phyloP scores from a whole-genome alignment of 192 early-diverging fungal species.

The Linnemannia elongata region DNA sequence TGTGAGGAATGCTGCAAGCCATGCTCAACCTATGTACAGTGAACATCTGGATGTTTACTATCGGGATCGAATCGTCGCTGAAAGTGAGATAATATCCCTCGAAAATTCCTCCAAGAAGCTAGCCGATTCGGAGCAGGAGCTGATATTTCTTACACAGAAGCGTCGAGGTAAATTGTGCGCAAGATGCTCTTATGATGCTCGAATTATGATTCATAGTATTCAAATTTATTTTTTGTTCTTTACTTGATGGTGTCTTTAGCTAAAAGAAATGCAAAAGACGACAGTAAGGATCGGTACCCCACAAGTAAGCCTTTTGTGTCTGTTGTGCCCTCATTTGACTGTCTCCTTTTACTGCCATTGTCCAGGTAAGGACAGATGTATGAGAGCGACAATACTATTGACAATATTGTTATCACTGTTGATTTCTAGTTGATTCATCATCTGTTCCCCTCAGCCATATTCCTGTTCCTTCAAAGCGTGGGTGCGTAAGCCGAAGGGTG shows the following conservation, averaged over 20 bases:
- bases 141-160: constrained; percentile 33
- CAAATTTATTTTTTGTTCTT: constrained; percentile 1
- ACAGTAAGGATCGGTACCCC: constrained; percentile 7
- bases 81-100: constrained; percentile 30
- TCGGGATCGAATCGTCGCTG: constrained; percentile 26
- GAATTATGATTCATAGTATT: neutral
- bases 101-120: constrained; percentile 26
- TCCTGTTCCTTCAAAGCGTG: constrained; percentile 23
- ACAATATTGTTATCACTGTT: constrained; percentile 12
- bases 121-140: constrained; percentile 22
- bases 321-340: constrained; percentile 12
- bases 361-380: neutral
- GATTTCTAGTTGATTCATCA: constrained; percentile 17
- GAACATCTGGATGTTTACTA: constrained; percentile 29
- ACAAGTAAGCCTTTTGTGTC: constrained; percentile 14
- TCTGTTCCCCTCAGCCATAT: constrained; percentile 17
- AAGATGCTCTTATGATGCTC: neutral
- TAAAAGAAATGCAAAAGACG: constrained; percentile 13
- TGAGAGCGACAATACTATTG: neutral
- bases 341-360: neutral
- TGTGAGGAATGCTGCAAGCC: constrained; percentile 16
- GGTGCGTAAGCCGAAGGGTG: constrained; percentile 12
- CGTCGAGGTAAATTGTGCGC: constrained; percentile 24
- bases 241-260: constrained; percentile 19
- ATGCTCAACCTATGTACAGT: constrained; percentile 3